Conservation (phyloP, 1,139 yeast species). For the Geotrichum candidum region DNA sequence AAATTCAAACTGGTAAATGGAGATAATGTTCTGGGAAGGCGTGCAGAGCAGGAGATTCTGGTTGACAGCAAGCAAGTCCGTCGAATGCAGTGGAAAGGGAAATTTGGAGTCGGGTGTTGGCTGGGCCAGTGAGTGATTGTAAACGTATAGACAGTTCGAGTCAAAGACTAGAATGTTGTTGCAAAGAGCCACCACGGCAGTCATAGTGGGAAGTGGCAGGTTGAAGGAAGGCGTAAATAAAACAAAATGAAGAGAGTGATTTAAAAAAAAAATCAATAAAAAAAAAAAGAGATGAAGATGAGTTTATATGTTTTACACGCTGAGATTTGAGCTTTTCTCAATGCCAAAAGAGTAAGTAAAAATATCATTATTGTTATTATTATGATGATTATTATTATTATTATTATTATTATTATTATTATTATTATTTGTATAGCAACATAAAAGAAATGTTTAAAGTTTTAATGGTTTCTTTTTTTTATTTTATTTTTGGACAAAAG, state of each 20-base stretch:
- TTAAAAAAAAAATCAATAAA: not conserved
- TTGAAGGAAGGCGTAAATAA: not conserved
- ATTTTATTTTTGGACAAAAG: no score
- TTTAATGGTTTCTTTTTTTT: no score
- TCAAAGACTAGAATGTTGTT: constrained; percentile 13
- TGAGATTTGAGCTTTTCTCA: not conserved
- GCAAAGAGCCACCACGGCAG: constrained; percentile 9
- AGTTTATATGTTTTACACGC: not conserved
- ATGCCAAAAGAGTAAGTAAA: not conserved
- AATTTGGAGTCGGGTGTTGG: not conserved
- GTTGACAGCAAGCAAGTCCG: constrained; percentile 11
- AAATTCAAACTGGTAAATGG: constrained; percentile 9
- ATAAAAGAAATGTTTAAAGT: no score
- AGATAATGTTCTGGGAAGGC: constrained; percentile 8
- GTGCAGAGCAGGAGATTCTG: constrained; percentile 11
- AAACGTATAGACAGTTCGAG: constrained; percentile 7
- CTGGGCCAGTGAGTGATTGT: constrained; percentile 5
- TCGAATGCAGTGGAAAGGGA: constrained; percentile 11
- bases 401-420: not conserved
- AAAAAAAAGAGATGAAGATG: not conserved
- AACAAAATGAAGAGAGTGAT: not conserved
- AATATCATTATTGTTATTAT: not conserved
- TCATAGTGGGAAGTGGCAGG: not conserved
- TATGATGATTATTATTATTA: not conserved
- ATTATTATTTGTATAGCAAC: not conserved